Base-by-base conservation (phyloP, 2,329 filamentous ascomycete genomes). In the Aspergillus oerlinghausenensis region DNA sequence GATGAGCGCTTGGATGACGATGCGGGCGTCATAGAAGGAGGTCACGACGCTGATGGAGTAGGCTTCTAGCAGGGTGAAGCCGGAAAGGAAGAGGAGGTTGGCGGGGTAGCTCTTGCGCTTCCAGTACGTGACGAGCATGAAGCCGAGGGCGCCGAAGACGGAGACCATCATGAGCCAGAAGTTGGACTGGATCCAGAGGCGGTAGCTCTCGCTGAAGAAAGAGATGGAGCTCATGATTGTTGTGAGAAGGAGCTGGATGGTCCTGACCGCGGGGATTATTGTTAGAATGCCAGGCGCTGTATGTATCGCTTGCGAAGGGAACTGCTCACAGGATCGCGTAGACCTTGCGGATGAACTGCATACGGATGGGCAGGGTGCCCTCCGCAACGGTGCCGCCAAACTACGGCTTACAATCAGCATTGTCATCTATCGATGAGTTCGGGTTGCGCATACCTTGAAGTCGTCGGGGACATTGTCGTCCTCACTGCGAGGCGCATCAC, bases 301-400 rank as follows among this genome's bases (percentile, higher is more conserved):
- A 14, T 38, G 14, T 38, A 38, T 38, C 6, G 32, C 14, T 38
- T 38, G 32, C 14, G 32, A 32, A n/a, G 6, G 35, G 21, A 43
- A 42, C 19, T 52, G 73, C 81, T 78, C 74, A 85, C 78, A 99
- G 82, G 75, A 99, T 99, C 57, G 92, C 88, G 79, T 99, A 99
- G 71, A 99, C 94, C 81, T 97, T 97, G 76, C 92, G 88, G 67
- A 96, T 83, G 75, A 97, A 99, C 76, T 94, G 90, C 86, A 97
- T 96, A 66, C 93, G 89, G 72, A 99, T 96, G 69, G 96, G 92
- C 70, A 97, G 82, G 21, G 92, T 96, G 49, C 90, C 93, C 79
- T 97, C 94, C 64, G 92, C 88, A 58, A 97, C 92, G 19, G 88
- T 91, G 60, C 92, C 92, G 66, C 93, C 94, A 71, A 96, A 97